Evolutionary conservation across 2,329 filamentous ascomycete genomes (phyloP).

Genomic region (Diaporthe helianthi): DNA sequence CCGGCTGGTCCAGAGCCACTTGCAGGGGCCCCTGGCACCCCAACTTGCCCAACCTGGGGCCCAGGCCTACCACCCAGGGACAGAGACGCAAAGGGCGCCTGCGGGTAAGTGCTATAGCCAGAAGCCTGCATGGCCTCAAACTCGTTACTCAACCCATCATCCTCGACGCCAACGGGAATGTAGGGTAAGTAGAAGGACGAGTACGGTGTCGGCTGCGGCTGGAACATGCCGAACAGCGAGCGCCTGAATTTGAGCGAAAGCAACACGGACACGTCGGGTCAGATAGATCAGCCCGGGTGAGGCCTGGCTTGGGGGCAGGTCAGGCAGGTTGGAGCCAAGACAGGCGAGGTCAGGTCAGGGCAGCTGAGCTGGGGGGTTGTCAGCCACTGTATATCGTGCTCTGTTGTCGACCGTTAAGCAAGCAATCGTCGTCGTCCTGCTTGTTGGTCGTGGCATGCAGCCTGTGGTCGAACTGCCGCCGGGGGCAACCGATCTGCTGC

Average conservation of each 20-base stretch:
- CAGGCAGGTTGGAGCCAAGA: too few species aligned
- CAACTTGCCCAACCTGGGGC: slow-evolving; percentile 23
- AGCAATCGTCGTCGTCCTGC: slow-evolving; percentile 9
- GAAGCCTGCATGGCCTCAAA: slow-evolving; percentile 29
- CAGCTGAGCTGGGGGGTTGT: background rate
- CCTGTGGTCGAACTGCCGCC: slow-evolving; percentile 6
- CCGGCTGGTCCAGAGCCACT: slow-evolving; percentile 17
- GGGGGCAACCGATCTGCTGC: slow-evolving; percentile 12
- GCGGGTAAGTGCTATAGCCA: slow-evolving; percentile 37
- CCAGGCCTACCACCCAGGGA: slow-evolving; percentile 19
- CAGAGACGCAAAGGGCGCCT: slow-evolving; percentile 21
- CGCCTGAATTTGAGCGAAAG: background rate
- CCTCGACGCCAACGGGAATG: slow-evolving; percentile 40
- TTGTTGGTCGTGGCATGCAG: slow-evolving; percentile 11
- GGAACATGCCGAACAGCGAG: slow-evolving; percentile 55
- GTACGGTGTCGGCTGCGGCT: slow-evolving; percentile 59
- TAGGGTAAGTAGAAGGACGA: slow-evolving; percentile 42
- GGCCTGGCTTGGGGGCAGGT: background rate
- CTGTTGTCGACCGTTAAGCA: slow-evolving; percentile 19
- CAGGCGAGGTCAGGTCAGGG: too few species aligned
- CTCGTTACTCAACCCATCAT: slow-evolving; percentile 49
- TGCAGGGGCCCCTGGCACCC: slow-evolving; percentile 13
- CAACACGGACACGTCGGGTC: background rate
- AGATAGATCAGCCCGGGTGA: slow-evolving; percentile 8
- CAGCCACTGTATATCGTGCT: background rate